Base-by-base conservation (phyloP, 805 yeast species). In the Clavispora fructus region DNA sequence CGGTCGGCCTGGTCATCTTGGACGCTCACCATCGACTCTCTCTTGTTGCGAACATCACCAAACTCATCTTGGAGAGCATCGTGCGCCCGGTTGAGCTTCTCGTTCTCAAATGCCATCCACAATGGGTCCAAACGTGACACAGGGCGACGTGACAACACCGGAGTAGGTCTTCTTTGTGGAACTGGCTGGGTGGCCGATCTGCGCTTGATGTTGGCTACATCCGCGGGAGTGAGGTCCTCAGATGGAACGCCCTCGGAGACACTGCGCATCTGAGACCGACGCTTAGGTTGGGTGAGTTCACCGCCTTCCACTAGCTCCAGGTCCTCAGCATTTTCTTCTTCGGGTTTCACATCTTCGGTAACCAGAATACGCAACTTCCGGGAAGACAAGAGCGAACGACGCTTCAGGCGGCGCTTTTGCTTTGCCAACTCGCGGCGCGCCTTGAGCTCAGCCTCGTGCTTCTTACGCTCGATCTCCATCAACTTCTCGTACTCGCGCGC, bases 81-180 rank as follows among this genome's bases (percentile, higher is more conserved):
- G 56, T 67, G 68, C 47, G 67, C 80, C 53, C 61, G 62, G 47
- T 62, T 75, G 56, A 64, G 63, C 62, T 71, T 72, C 48, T 66
- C 73, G 63, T 68, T 73, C 50, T 77, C 79, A 55, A 75, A 77
- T 4, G 75, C 78, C 30, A 65, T 64, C 72, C 76, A 77, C 49
- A 80, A 68, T 26, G 84, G 84, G 59, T 79, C 84, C 43, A 79
- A 66, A 49, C 75, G 71, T 1, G 83, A 78, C 13, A 77, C 74
- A 7, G 84, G 84, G 48, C 80, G 69, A 48, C 82, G 73, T 3
- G 80, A 75, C 35, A 77, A 69, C 35, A 64, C 44, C 31, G 73
- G 69, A 43, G 64, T 61, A 46, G 54, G 58, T 51, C 73, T 62
- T 42, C 65, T 52, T 31, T 55, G 55, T 7, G 67, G 62, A 16